Base-by-base conservation (phyloP, 2,329 filamentous ascomycete genomes). In the Ceratocystis huliohia region DNA sequence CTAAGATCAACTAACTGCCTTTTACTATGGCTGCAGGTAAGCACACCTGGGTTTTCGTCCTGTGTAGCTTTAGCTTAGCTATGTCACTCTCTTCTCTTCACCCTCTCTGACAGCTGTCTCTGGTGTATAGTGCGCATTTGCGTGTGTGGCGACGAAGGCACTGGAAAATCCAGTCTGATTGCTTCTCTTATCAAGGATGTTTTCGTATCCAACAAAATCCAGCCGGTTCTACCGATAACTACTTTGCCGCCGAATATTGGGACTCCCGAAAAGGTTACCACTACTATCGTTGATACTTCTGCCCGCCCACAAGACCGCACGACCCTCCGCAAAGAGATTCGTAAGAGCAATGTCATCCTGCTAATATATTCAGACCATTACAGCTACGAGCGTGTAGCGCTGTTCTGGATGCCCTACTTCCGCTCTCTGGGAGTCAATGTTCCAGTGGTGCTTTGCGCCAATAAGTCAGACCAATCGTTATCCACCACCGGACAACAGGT, bases 341-440 rank as follows among this genome's bases (percentile, higher is more conserved):
- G 94, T 70, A 96, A 96, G 76, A 94, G 88, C 73, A 99, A 96
- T 74, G 93, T 96, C 70, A 97, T 99, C 70, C 82, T 97, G 20
- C 84, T 99, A 56, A 92, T 99, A 65, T 99, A 99, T 76, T 92
- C 92, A 70, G 94, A 99, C 75, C 93, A 97, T 77, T 99, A 99
- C 79, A 97, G 92, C 81, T 99, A 97, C 78, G 94, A 99, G 75
- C 83, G 94, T 46, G 92, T 99, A 2, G 94, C 93, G 2, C 81
- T 99, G 59, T 99, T 97, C 76, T 99, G 94, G 94, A 88, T 99
- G 84, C 94, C 94, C 10, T 95, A 96, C 76, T 97, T 99, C 74
- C 88, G 94, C 69, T 96, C 92, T 3, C 83, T 99, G 48, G 94
- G 94, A n/a, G 94, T 99, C 74, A 99, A 99, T 74, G 91, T 99